A percentile compares a stretch with the other conserved stretches of the same genome.
Conservation (phyloP, 2,329 filamentous ascomycete species). For the Fusarium nanum region DNA sequence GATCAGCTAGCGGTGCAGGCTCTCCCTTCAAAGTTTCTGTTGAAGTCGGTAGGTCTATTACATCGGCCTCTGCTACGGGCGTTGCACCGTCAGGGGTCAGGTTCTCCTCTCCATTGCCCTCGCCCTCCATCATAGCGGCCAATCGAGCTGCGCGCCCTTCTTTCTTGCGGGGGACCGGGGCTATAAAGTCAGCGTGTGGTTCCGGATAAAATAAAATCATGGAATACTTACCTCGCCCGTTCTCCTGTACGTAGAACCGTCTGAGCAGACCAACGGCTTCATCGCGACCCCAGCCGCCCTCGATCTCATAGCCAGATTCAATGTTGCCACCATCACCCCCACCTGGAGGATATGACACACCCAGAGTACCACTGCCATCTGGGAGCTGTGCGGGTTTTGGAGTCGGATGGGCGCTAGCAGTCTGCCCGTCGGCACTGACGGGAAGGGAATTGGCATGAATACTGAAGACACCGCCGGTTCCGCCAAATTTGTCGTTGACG, state of each 20-base stretch:
- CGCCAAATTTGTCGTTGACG: slow-evolving; percentile 95
- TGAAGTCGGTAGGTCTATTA: slow-evolving; percentile 21
- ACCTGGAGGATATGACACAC: slow-evolving; percentile 52
- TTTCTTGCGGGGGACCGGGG: slow-evolving; percentile 65
- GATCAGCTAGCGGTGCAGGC: slow-evolving; percentile 16
- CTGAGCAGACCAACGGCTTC: slow-evolving; percentile 93
- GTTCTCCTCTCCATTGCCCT: slow-evolving; percentile 51
- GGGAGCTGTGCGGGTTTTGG: slow-evolving; percentile 53
- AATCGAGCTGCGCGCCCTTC: slow-evolving; percentile 66
- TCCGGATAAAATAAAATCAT: fast-evolving
- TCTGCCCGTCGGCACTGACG: slow-evolving; percentile 51
- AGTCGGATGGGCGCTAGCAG: slow-evolving; percentile 56
- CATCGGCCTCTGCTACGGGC: slow-evolving; percentile 13
- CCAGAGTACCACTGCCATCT: slow-evolving; percentile 52
- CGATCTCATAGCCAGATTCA: slow-evolving; percentile 82
- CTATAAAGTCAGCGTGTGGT: slow-evolving; percentile 46
- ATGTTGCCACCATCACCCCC: slow-evolving; percentile 73
- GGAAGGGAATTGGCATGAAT: slow-evolving; percentile 75
- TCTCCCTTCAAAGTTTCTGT: slow-evolving; percentile 28
- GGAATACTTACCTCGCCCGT: slow-evolving; percentile 77
- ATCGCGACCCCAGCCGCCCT: slow-evolving; percentile 88
- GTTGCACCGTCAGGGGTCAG: slow-evolving; percentile 6
- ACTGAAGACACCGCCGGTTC: slow-evolving; percentile 91
- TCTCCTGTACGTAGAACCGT: slow-evolving; percentile 98
- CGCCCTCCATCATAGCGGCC: slow-evolving; percentile 63